Conservation (phyloP, 768 basidiomycete genomes). For the Mycena rebaudengoi region DNA sequence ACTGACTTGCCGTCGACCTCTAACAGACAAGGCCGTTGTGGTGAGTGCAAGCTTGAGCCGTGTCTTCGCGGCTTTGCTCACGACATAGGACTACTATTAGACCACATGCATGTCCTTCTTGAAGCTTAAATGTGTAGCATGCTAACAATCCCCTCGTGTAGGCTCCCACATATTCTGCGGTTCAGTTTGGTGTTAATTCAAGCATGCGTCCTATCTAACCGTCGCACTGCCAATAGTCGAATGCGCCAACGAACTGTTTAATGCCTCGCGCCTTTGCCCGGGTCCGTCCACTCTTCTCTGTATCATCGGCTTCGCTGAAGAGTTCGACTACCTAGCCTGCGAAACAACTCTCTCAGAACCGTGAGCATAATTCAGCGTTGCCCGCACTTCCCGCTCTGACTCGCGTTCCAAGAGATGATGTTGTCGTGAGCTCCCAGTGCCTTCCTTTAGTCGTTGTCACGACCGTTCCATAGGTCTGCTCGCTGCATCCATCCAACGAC, state of each 20-base stretch:
- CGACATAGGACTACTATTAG: conserved; percentile 17
- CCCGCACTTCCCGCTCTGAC: too few species aligned
- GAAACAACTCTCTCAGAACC: conserved; percentile 84
- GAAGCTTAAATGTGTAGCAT: background rate
- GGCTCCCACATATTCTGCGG: conserved; percentile 91
- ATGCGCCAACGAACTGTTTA: conserved; percentile 88
- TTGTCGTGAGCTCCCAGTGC: conserved; percentile 56
- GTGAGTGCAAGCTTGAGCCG: conserved; percentile 56
- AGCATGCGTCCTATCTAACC: background rate
- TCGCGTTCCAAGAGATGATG: conserved; percentile 58
- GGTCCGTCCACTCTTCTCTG: conserved; percentile 50
- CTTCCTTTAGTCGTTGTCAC: background rate
- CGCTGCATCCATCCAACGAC: conserved; percentile 86
- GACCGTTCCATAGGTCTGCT: conserved; percentile 76
- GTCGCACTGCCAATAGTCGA: conserved; percentile 59
- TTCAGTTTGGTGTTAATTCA: conserved; percentile 11
- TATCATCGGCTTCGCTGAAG: background rate
- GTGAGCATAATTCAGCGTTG: too few species aligned
- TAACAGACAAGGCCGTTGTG: conserved; percentile 86
- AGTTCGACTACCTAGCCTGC: conserved; percentile 61
- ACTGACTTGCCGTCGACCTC: conserved; percentile 72
- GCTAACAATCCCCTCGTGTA: conserved; percentile 34
- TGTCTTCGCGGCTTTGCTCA: background rate
- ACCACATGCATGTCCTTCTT: conserved; percentile 34
- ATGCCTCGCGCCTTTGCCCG: conserved; percentile 79